Evolutionary conservation across 2,329 filamentous ascomycete genomes (phyloP).

Genomic region (Aspergillus neoniger): DNA sequence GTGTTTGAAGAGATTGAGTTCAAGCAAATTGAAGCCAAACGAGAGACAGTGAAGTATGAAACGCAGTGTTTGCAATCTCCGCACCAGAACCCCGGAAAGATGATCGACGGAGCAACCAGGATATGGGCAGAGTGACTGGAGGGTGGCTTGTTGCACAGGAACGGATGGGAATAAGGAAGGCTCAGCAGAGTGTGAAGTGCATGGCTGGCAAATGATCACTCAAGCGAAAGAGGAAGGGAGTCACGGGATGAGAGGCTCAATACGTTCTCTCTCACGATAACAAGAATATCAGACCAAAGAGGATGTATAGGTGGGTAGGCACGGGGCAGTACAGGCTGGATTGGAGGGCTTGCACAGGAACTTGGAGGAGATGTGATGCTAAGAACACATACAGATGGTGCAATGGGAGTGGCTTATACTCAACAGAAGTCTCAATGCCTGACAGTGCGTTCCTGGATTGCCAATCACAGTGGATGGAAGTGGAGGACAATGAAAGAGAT

Average conservation of each 20-base stretch:
- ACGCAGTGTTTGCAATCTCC: background rate
- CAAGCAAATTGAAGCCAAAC: background rate
- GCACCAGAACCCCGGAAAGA: background rate
- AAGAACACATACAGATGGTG: background rate
- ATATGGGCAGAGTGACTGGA: background rate
- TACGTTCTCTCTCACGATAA: background rate
- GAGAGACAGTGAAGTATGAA: background rate
- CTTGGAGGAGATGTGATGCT: background rate
- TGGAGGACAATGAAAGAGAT: slow-evolving; percentile 1
- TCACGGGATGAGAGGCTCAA: background rate
- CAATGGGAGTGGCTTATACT: background rate
- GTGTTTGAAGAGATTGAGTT: background rate
- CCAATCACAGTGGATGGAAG: background rate
- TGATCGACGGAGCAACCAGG: background rate
- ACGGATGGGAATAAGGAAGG: background rate
- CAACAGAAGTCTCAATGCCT: background rate
- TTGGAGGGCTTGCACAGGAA: background rate
- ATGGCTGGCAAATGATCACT: slow-evolving; percentile 4
- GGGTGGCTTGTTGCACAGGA: slow-evolving; percentile 4
- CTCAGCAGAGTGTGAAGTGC: slow-evolving; percentile 9
- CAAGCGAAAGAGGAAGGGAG: background rate
- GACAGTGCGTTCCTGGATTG: background rate
- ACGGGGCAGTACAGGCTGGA: slow-evolving; percentile 5
- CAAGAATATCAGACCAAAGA: slow-evolving; percentile 10
- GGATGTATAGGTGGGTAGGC: slow-evolving; percentile 5